Conservation (phyloP, 441 rosid species). For the Flueggea neowawraea region DNA sequence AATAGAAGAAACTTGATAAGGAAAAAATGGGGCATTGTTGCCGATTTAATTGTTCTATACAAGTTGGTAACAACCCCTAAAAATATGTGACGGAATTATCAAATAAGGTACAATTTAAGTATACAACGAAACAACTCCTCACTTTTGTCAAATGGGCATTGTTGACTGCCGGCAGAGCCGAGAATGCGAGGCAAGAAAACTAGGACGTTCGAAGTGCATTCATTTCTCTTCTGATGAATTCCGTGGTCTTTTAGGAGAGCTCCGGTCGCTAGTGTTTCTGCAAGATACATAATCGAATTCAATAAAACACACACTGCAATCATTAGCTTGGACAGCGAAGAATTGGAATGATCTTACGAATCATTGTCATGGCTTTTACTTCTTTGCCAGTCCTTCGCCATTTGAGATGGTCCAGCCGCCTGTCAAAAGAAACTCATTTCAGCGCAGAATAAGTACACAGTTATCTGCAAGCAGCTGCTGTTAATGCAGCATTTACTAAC, state of each 20-base stretch:
- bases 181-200: background rate
- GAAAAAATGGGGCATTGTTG: too few relatives aligned
- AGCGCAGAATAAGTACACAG: background rate
- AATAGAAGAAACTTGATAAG: too few relatives aligned
- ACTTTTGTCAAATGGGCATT: too few relatives aligned
- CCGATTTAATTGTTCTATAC: too few relatives aligned
- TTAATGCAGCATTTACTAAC: too few relatives aligned
- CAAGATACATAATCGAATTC: constrained; percentile 8
- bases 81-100: too few relatives aligned
- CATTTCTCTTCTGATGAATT: constrained; percentile 24
- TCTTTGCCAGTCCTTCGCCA: constrained; percentile 45
- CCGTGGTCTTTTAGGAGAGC: constrained; percentile 35
- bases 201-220: constrained; percentile 7
- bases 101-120: too few relatives aligned
- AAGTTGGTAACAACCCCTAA: too few relatives aligned
- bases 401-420: constrained; percentile 43
- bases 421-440: constrained; percentile 16
- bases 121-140: too few relatives aligned
- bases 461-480: background rate
- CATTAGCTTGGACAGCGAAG: background rate
- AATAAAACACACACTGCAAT: constrained; percentile 1
- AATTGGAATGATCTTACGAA: constrained; percentile 39
- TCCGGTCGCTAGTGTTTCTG: constrained; percentile 36
- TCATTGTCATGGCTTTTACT: constrained; percentile 40
- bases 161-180: background rate